A percentile compares a stretch with the other conserved stretches of the same genome.
Evolutionary conservation across 2,329 filamentous ascomycete genomes (phyloP).

Genomic region (Aspergillus latus): DNA sequence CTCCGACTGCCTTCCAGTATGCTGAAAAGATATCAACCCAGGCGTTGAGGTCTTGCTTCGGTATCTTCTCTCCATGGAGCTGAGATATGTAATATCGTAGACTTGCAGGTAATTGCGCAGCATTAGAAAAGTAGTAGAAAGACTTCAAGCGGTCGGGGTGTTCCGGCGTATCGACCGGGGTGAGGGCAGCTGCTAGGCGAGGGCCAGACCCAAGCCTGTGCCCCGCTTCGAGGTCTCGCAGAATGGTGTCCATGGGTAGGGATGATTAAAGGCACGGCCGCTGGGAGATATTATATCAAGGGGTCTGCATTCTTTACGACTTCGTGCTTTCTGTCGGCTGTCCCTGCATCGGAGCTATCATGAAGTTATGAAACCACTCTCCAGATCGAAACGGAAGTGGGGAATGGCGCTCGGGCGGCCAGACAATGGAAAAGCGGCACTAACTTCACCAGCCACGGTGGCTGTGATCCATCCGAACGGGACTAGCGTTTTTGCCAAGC

Average conservation of each 20-base stretch:
- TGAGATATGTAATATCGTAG: conserved; percentile 70
- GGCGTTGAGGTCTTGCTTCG: conserved; percentile 68
- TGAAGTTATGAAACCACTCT: not conserved
- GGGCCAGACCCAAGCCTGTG: conserved; percentile 67
- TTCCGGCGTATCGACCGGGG: conserved; percentile 63
- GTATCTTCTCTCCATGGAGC: conserved; percentile 55
- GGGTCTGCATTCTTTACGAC: conserved; percentile 1
- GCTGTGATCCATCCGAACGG: conserved; percentile 20
- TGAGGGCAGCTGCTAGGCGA: conserved; percentile 70
- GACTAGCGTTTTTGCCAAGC: conserved; percentile 30
- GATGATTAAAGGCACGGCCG: not conserved
- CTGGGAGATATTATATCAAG: not conserved
- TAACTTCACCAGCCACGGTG: conserved; percentile 18
- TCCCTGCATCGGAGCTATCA: conserved; percentile 4
- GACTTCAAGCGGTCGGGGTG: conserved; percentile 66
- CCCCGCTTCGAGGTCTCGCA: conserved; percentile 71
- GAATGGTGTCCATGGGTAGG: conserved; percentile 67
- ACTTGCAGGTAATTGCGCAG: conserved; percentile 64
- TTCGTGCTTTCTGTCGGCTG: not conserved
- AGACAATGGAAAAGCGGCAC: conserved; percentile 8
- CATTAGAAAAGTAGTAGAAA: conserved; percentile 71
- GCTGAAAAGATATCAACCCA: conserved; percentile 83
- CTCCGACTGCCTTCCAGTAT: conserved; percentile 80
- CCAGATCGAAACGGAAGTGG: conserved; percentile 12
- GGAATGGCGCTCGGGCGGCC: conserved; percentile 11